These are phyloP conservation scores for Carallia pectinifolia DNA, from an alignment of 345 rosid species.

Conservation along the genomic window DNA sequence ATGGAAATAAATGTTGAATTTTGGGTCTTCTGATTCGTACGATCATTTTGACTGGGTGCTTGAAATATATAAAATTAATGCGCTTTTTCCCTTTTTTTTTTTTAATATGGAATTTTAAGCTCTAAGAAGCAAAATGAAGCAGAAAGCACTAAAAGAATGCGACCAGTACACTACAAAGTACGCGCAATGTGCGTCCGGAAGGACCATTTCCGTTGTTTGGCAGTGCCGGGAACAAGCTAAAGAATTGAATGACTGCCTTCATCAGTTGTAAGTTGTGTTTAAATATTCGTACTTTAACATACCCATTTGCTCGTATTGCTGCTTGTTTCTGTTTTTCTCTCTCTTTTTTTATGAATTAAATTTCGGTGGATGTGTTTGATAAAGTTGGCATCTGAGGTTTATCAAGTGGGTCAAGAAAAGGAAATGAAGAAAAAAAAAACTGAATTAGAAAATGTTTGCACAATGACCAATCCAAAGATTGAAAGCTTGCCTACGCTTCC, in stretches of 20 bases:
- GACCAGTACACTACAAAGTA: conserved; percentile 71
- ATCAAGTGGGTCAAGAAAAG: no score
- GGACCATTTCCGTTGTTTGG: conserved; percentile 81
- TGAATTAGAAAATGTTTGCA: no score
- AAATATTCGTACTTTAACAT: neutral
- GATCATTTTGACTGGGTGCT: neutral
- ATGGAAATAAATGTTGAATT: no score
- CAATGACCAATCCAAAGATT: no score
- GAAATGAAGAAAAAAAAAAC: no score
- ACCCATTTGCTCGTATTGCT: neutral
- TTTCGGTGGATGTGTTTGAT: neutral
- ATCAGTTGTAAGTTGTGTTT: conserved; percentile 56
- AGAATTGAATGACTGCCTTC: conserved; percentile 82
- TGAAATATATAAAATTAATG: neutral
- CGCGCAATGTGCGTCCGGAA: conserved; percentile 80
- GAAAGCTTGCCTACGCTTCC: no score
- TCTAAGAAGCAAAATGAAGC: conserved; percentile 93
- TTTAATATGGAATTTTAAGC: conserved; percentile 33
- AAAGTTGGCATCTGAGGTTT: no score
- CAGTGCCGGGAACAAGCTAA: conserved; percentile 80
- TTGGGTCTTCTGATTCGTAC: no score
- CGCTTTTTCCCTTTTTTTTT: neutral
- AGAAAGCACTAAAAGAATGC: conserved; percentile 79
- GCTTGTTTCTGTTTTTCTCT: neutral
- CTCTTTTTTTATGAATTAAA: neutral